Evolutionary conservation across 768 basidiomycete genomes (phyloP).

Genomic region (Tricholomella constricta): DNA sequence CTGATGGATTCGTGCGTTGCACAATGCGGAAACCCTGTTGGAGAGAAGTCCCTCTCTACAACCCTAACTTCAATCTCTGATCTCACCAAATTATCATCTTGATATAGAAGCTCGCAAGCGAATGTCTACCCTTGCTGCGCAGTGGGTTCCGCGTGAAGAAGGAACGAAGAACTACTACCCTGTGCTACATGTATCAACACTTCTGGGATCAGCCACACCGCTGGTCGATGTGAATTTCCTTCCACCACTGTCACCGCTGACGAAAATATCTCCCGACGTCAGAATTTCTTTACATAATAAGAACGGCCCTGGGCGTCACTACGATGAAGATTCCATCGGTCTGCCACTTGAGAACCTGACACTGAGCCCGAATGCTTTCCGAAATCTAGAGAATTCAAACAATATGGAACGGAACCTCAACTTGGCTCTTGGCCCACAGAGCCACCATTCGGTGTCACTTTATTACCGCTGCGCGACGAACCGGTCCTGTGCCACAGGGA

Average conservation of each 20-base stretch:
- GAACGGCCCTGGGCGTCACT: neutral
- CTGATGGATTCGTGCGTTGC: constrained; percentile 1
- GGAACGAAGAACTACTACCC: neutral
- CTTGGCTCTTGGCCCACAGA: neutral
- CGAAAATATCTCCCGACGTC: neutral
- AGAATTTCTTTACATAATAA: too few species aligned
- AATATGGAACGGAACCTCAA: neutral
- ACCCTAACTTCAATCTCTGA: constrained; percentile 6
- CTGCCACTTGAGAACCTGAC: neutral
- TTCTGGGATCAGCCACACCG: neutral
- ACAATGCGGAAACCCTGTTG: neutral
- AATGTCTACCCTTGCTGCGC: neutral
- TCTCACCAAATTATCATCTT: neutral
- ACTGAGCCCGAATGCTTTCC: neutral
- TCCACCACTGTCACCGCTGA: neutral
- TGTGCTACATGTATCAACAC: neutral
- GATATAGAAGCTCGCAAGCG: neutral
- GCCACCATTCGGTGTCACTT: neutral
- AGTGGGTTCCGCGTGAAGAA: neutral
- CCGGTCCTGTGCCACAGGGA: too few species aligned
- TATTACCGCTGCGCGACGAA: too few species aligned
- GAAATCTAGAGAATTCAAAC: neutral
- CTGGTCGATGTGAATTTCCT: constrained; percentile 12
- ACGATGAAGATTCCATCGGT: neutral
- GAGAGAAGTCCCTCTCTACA: neutral